Evolutionary conservation across 1,284 basidiomycete species (phyloP).

Genomic region (Tetrapyrgos nigripes): DNA sequence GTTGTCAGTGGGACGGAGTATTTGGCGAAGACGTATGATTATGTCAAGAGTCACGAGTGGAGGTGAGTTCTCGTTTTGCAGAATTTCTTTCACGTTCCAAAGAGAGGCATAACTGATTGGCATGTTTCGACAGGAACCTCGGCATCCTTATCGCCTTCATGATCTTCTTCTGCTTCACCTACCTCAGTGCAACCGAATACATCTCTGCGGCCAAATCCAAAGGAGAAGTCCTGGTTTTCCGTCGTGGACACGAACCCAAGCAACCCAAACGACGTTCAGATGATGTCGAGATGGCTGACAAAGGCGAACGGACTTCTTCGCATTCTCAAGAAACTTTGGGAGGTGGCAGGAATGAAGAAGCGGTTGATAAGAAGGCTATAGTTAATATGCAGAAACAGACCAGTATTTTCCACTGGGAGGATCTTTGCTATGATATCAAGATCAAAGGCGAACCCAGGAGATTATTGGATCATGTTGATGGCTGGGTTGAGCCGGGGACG

Average conservation of each 20-base stretch:
- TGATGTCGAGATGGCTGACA: constrained; percentile 28
- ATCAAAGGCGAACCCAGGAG: constrained; percentile 43
- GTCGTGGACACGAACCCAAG: constrained; percentile 42
- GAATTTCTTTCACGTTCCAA: neutral
- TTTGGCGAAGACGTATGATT: constrained; percentile 45
- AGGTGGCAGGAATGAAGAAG: neutral
- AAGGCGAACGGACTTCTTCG: neutral
- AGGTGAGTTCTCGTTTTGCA: no score
- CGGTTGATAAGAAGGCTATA: neutral
- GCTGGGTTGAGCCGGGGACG: constrained; percentile 70
- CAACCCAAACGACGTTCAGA: neutral
- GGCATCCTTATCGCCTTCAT: constrained; percentile 47
- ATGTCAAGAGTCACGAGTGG: constrained; percentile 48
- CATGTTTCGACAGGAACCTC: constrained; percentile 33
- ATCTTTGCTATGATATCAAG: constrained; percentile 56
- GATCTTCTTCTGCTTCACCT: constrained; percentile 33
- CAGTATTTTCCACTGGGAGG: constrained; percentile 37
- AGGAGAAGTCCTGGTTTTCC: constrained; percentile 53
- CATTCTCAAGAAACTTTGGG: constrained; percentile 1
- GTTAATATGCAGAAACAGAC: constrained; percentile 15
- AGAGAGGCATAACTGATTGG: neutral
- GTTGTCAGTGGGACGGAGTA: constrained; percentile 48
- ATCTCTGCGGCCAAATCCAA: constrained; percentile 46
- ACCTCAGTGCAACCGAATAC: constrained; percentile 49
- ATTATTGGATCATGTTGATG: constrained; percentile 69